phyloP scores from a whole-genome alignment of 441 rosid genomes.

The Geranium incanum region DNA sequence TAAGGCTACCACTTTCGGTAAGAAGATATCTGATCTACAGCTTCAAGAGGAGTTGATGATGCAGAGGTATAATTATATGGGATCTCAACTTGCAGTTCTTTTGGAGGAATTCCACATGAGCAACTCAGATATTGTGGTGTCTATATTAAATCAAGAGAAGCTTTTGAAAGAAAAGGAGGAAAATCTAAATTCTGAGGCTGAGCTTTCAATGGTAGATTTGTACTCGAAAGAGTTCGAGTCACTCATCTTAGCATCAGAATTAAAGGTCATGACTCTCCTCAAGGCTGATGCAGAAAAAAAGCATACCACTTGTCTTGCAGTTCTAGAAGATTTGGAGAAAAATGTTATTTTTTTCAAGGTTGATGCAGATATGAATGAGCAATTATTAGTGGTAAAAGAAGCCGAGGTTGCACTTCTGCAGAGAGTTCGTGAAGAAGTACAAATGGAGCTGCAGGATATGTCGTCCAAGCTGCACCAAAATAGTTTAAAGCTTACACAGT shows the following conservation, averaged over 20 bases:
- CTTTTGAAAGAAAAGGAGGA: slow-evolving; percentile 45
- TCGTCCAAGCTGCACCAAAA: slow-evolving; percentile 21
- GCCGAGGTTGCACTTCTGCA: slow-evolving; percentile 31
- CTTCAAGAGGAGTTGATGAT: slow-evolving; percentile 88
- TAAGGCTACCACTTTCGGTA: slow-evolving; percentile 64
- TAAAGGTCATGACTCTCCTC: slow-evolving; percentile 42
- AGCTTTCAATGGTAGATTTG: slow-evolving; percentile 37
- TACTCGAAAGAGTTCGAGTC: slow-evolving; percentile 71
- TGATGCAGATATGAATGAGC: slow-evolving; percentile 53
- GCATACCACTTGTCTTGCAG: slow-evolving; percentile 27
- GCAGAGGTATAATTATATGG: slow-evolving; percentile 73
- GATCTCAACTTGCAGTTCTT: slow-evolving; percentile 69
- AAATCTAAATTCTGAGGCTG: slow-evolving; percentile 49
- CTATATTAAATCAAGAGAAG: slow-evolving; percentile 55
- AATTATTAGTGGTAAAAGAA: slow-evolving; percentile 33
- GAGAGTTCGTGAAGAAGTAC: slow-evolving; percentile 29
- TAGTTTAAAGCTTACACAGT: slow-evolving; percentile 17
- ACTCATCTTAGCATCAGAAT: slow-evolving; percentile 44
- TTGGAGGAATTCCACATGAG: slow-evolving; percentile 70
- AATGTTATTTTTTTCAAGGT: slow-evolving; percentile 41
- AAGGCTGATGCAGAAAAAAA: slow-evolving; percentile 32
- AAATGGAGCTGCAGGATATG: slow-evolving; percentile 21
- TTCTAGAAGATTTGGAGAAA: slow-evolving; percentile 45
- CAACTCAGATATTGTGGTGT: slow-evolving; percentile 40
- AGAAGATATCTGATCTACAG: slow-evolving; percentile 61